phyloP scores from a whole-genome alignment of 495 filamentous ascomycete genomes.

The Penicillium cataractarum region DNA sequence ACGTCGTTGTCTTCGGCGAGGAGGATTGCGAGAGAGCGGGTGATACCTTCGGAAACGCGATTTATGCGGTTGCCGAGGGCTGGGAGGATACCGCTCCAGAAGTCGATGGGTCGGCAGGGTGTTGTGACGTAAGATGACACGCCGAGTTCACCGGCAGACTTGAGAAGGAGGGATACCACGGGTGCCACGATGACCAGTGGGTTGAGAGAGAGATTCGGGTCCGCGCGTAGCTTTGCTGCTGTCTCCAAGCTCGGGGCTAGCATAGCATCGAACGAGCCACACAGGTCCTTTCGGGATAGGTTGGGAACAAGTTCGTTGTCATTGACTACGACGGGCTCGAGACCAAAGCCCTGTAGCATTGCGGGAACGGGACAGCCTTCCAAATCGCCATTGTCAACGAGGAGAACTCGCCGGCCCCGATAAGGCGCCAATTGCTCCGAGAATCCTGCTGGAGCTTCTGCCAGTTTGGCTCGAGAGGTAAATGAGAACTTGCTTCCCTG shows the following conservation, averaged over 20 bases:
- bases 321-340: slow-evolving; percentile 73
- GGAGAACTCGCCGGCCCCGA: slow-evolving; percentile 75
- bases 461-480: slow-evolving; percentile 75
- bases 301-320: slow-evolving; percentile 46
- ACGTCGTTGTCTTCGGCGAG: slow-evolving; percentile 83
- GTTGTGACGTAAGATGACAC: slow-evolving; percentile 96
- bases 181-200: slow-evolving; percentile 88
- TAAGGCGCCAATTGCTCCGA: slow-evolving; percentile 81
- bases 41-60: slow-evolving; percentile 79
- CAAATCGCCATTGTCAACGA: slow-evolving; percentile 81
- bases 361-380: slow-evolving; percentile 65
- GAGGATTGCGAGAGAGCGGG: slow-evolving; percentile 85
- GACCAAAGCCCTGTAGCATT: slow-evolving; percentile 71
- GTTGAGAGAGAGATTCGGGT: slow-evolving; percentile 85
- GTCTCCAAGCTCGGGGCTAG: slow-evolving; percentile 86
- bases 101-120: slow-evolving; percentile 84
- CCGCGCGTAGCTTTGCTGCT: slow-evolving; percentile 73
- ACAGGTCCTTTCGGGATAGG: slow-evolving; percentile 52
- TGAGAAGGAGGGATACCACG: slow-evolving; percentile 78
- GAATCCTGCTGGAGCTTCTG: slow-evolving; percentile 68
- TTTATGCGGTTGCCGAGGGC: slow-evolving; percentile 86
- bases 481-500: slow-evolving; percentile 88
- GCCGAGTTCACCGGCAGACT: slow-evolving; percentile 87
- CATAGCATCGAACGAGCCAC: slow-evolving; percentile 79
- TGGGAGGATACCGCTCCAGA: slow-evolving; percentile 91